Evolutionary conservation across 2,329 filamentous ascomycete genomes (phyloP), one percentile per base, ranked within the genome.

Genomic region (Nemania sp.): DNA sequence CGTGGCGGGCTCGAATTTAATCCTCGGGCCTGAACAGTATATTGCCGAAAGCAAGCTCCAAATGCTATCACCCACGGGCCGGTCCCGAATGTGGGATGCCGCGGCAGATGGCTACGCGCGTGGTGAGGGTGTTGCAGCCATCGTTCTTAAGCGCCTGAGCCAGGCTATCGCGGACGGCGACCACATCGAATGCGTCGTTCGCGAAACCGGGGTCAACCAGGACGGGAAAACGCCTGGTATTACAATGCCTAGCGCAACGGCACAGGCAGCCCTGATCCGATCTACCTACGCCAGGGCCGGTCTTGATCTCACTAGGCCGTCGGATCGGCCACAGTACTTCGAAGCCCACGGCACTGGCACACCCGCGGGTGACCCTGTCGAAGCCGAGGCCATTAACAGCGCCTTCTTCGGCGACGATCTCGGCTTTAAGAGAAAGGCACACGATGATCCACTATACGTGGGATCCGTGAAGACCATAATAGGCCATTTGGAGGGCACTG

Each of bases 71-170:
- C 57, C 58, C 4, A 24, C 11, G 26, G 38, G 51, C 2, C 57
- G 53, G 1, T 58, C 52, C 5, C 43, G 32, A 2, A 66, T 66
- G 64, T 66, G 64, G 64, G 64, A 66, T 27, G 6, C 6, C 7
- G 13, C 13, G 8, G 65, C 65, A 1, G 27, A 67, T 18, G 5
- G 76, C 80, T 70, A 69, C 52, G 77, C 71, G 22, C 71, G 78
- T n/a, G 78, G 77, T 1, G 78, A 80, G 57, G 78, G 77, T 51
- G 69, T 74, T 22, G 76, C 69, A 10, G 67, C 73, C 7, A 54
- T 79, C 3, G 57, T 79, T 10, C 55, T 79, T 27, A 80, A 80
- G 58, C 72, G 68, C 1, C 70, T 79, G 1, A 65, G 70, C 8
- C 69, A 69, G 41, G 77, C 78, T 2, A 22, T 77, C 0, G 55